These are phyloP conservation scores for Phytophthora colocasiae DNA, from an alignment of 352 stramenopile species.

Conservation along the genomic window DNA sequence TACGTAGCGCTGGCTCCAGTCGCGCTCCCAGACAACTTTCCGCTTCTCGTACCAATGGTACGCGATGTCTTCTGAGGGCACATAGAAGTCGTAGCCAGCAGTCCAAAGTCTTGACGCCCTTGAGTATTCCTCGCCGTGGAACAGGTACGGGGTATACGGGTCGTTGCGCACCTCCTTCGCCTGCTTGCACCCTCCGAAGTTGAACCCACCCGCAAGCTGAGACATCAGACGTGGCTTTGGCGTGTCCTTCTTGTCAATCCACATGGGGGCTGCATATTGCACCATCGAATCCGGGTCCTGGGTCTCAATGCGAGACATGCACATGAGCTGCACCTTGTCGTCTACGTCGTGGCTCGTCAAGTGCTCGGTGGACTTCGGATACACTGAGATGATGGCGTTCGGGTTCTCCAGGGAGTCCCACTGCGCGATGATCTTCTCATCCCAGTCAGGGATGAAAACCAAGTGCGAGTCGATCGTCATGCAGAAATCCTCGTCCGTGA, in stretches of 20 bases:
- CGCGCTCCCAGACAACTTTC: slow-evolving; percentile 84
- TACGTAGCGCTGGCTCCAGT: slow-evolving; percentile 73
- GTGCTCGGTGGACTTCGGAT: slow-evolving; percentile 80
- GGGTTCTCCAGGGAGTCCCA: slow-evolving; percentile 77
- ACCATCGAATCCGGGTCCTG: slow-evolving; percentile 77
- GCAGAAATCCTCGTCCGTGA: slow-evolving; percentile 83
- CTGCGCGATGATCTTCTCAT: slow-evolving; percentile 74
- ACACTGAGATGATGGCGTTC: slow-evolving; percentile 84
- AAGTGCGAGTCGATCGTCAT: slow-evolving; percentile 85
- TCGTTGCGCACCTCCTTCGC: slow-evolving; percentile 81
- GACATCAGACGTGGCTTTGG: slow-evolving; percentile 81
- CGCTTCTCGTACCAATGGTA: slow-evolving; percentile 87
- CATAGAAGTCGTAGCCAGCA: slow-evolving; percentile 83
- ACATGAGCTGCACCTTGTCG: slow-evolving; percentile 81
- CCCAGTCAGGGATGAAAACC: slow-evolving; percentile 79
- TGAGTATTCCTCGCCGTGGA: slow-evolving; percentile 88
- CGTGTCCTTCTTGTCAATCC: slow-evolving; percentile 71
- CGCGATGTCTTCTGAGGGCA: slow-evolving; percentile 72
- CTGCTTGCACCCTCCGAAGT: slow-evolving; percentile 79
- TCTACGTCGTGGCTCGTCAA: slow-evolving; percentile 59
- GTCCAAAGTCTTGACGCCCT: slow-evolving; percentile 80
- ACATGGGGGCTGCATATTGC: slow-evolving; percentile 75
- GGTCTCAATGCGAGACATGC: slow-evolving; percentile 77
- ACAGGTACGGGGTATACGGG: slow-evolving; percentile 81
- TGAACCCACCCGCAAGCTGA: slow-evolving; percentile 82